These are phyloP conservation scores for Syzygium malaccense DNA, from an alignment of 441 rosid genomes.

Conservation along the genomic window DNA sequence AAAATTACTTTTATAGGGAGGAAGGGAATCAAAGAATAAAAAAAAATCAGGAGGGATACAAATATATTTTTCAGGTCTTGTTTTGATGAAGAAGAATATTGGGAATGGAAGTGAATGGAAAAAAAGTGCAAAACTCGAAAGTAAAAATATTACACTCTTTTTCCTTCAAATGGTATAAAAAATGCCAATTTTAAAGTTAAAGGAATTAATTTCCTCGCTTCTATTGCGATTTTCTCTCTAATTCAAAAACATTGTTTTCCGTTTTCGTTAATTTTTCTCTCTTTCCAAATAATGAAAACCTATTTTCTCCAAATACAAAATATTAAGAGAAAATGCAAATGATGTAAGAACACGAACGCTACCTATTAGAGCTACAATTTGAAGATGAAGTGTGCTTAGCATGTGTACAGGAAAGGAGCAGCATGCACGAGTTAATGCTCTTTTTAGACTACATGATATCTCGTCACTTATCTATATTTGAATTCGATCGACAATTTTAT, in stretches of 20 bases:
- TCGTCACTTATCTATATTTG: neutral
- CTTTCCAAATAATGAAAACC: neutral
- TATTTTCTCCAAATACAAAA: neutral
- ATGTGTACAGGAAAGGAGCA: neutral
- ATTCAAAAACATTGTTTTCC: neutral
- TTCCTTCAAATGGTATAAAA: neutral
- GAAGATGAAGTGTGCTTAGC: neutral
- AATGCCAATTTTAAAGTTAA: neutral
- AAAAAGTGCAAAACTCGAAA: neutral
- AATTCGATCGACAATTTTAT: neutral
- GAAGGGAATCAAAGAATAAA: neutral
- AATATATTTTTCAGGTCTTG: neutral
- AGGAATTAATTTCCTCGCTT: neutral
- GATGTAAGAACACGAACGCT: neutral
- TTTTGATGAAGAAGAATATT: neutral
- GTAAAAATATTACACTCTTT: neutral
- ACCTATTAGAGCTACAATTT: neutral
- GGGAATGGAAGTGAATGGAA: neutral
- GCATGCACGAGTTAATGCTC: neutral
- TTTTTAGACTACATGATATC: neutral
- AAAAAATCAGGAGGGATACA: neutral
- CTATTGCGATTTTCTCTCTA: neutral
- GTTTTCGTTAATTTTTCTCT: neutral
- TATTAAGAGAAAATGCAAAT: neutral
- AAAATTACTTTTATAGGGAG: neutral